Base-by-base conservation (phyloP, 2,329 filamentous ascomycete species). In the Ceratocystis papillata region DNA sequence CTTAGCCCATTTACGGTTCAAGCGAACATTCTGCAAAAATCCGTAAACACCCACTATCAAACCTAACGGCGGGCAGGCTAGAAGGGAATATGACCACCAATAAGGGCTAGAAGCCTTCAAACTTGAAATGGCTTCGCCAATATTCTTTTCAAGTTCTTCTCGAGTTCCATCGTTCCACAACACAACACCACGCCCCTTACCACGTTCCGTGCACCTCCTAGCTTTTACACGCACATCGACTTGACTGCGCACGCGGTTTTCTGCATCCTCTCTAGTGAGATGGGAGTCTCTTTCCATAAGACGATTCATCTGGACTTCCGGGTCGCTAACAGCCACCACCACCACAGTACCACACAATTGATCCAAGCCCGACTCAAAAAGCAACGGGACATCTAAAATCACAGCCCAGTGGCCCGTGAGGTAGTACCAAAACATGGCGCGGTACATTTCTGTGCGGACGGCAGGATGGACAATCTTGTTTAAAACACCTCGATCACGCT, bases 391-490 rank as follows among this genome's bases (percentile, higher is more conserved):
- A 73, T 99, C 94, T 17, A 97, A 80, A 45, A 99, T 87, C 3
- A 96, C 90, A 0, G 91, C 92, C 90, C 93, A 94, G 73, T 85
- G 75, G 0, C 94, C 93, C 1, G 76, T 76, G 15, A 94, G 65
- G 72, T 96, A 96, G 70, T 83, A 84, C 68, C 79, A 78, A n/a
- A 90, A 73, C 66, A 97, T 82, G 61, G 82, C 79, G 71, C 81
- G 84, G 75, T 90, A 90, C 81, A 96, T 93, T 74, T 89, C 90
- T 73, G 79, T 81, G 50, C 92, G 82, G 53, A 99, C 92, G 0
- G 90, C 91, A 0, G 94, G 94, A 74, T 99, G 94, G 63, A 97
- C 89, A 70, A 99, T 97, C 62, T 83, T 79, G 74, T 97, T 97
- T 15, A 99, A 80, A 37, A 88, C 85, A 64, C 81, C 84, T 30